Percentiles rank a stretch among this genome's conserved stretches.
Evolutionary conservation across 345 rosid genomes (phyloP).

Genomic region (Eucalyptus cloeziana): DNA sequence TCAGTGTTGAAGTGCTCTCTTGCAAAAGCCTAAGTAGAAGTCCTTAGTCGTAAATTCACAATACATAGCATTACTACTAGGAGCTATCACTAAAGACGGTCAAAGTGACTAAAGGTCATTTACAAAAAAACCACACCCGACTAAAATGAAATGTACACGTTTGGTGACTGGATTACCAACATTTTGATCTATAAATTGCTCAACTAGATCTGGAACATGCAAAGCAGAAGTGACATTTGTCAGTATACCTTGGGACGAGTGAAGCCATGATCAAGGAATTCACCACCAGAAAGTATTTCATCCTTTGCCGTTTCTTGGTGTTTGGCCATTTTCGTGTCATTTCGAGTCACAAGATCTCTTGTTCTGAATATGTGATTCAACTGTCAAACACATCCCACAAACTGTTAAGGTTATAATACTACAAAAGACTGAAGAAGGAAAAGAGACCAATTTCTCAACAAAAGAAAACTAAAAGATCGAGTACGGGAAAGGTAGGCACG

Average conservation of each 20-base stretch:
- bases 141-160: not conserved
- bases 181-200: not conserved
- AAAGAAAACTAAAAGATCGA: not conserved
- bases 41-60: not conserved
- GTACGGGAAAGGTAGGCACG: conserved; percentile 4
- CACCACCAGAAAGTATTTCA: conserved; percentile 31
- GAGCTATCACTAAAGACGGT: not conserved
- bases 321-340: conserved; percentile 61
- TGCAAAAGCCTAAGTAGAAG: not conserved
- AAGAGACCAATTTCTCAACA: not conserved
- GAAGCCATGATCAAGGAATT: conserved; percentile 79
- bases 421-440: not conserved
- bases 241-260: conserved; percentile 86
- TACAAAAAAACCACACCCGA: not conserved
- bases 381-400: conserved; percentile 34
- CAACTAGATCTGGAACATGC: not conserved
- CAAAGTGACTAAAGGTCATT: not conserved
- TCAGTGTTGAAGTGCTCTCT: not conserved
- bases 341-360: conserved; percentile 64
- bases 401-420: not conserved
- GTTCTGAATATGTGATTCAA: conserved; percentile 76
- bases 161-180: not conserved
- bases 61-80: not conserved
- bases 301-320: conserved; percentile 27
- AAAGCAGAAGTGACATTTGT: not conserved